Base-by-base conservation (phyloP, 345 rosid species). In the Brassica incana region DNA sequence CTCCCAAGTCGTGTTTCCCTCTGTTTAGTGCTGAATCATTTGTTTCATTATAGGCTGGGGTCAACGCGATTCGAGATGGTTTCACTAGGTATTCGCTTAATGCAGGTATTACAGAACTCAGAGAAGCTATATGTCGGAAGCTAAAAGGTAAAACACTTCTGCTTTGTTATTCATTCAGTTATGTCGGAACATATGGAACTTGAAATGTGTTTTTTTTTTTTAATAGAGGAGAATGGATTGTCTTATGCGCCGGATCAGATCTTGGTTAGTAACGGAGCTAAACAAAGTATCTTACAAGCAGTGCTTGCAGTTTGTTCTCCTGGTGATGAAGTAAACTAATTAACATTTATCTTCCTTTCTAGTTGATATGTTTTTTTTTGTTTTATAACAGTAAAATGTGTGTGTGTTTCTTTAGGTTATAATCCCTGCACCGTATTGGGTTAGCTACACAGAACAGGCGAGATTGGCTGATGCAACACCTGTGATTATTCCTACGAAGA, bases 391-490 rank as follows among this genome's bases (percentile, higher is more conserved):
- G 36, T 73, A 0, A 40, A 2, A 2, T 35, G 12, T 36, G 43
- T 70, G 12, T 70, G 25, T 10, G 16, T 4, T 15, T 43, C 6
- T 73, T 16, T 85, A 96, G 99, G 99, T 93, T 81, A 84, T 96
- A 62, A 93, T 96, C 78, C 99, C 99, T 9, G 97, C 95, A 71
- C 99, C 99, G 10, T 96, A 64, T 80, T 96, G 91, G 91, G 99
- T 96, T 65, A 96, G 99, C 88, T 96, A 96, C 86, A 95, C 98
- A 5, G 98, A 96, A 87, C 93, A 93, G 56, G 97, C 94, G 54
- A 92, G 97, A 85, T 75, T 96, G 54, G 98, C 97, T 3, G 97
- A 93, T 82, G 99, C 99, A 80, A 88, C 88, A 14, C 99, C 99
- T 2, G 97, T 90, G 77, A 85, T 93, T 71, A 86, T 93, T 85